Evolutionary conservation across 306 rosid genomes (phyloP).

Genomic region (Quercus alba): DNA sequence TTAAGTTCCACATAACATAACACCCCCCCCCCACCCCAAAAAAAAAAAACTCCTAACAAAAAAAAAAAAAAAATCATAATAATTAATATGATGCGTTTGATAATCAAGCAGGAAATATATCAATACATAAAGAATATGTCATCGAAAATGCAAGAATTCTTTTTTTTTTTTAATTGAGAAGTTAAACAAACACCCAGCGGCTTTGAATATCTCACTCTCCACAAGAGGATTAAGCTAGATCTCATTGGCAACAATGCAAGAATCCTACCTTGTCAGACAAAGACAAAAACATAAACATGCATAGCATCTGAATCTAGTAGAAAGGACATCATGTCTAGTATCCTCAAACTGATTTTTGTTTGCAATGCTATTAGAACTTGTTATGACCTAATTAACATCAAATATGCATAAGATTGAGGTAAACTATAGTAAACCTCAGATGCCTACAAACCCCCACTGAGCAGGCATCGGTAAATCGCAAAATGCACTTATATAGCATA

Average conservation of each 20-base stretch:
- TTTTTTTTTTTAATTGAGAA: background rate
- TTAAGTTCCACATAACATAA: constrained; percentile 12
- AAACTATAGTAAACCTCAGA: background rate
- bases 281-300: background rate
- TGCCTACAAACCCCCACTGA: too few relatives aligned
- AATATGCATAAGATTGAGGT: background rate
- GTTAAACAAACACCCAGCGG: too few relatives aligned
- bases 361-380: background rate
- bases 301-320: background rate
- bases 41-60: too few relatives aligned
- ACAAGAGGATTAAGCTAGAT: too few relatives aligned
- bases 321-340: background rate
- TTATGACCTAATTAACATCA: background rate
- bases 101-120: background rate
- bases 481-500: too few relatives aligned
- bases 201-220: too few relatives aligned
- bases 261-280: background rate
- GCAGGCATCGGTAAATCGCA: too few relatives aligned
- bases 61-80: background rate
- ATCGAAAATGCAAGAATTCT: background rate
- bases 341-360: background rate
- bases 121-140: background rate
- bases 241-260: background rate
- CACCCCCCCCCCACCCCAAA: background rate
- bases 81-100: background rate